A percentile compares a stretch with the other conserved stretches of the same genome.
These are phyloP conservation scores for Ceratobasidium sp. DNA, from an alignment of 1,284 basidiomycete species.

Conservation along the genomic window DNA sequence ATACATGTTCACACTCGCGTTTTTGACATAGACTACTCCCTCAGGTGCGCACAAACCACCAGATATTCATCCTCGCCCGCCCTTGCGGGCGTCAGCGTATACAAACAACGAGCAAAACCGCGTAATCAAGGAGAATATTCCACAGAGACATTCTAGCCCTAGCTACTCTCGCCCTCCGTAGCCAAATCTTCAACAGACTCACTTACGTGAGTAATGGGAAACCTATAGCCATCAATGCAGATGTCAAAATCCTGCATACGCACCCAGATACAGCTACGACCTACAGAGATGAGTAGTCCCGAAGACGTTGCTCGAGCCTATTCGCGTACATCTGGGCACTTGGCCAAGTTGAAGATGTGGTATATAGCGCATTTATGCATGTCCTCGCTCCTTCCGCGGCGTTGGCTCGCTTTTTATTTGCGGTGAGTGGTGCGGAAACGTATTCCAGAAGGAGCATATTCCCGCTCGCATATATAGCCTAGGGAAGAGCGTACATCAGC, in stretches of 20 bases:
- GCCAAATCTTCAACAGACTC: too few species aligned
- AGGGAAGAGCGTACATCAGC: conserved; percentile 45
- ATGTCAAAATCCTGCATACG: background rate
- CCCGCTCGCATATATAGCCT: conserved; percentile 3
- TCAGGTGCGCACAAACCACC: too few species aligned
- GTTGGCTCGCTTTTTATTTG: conserved; percentile 17
- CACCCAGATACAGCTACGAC: background rate
- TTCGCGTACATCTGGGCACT: background rate
- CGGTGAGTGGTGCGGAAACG: background rate
- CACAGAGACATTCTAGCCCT: too few species aligned
- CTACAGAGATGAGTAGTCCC: background rate
- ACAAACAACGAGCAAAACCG: too few species aligned
- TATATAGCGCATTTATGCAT: background rate
- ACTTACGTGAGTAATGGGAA: too few species aligned
- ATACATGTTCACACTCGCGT: too few species aligned
- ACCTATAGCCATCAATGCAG: background rate
- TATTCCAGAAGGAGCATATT: conserved; percentile 6
- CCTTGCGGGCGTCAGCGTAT: too few species aligned
- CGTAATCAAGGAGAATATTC: too few species aligned
- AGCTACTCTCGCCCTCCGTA: too few species aligned
- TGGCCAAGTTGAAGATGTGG: conserved; percentile 4
- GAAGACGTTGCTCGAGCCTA: background rate
- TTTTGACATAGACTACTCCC: too few species aligned
- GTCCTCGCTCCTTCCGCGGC: background rate
- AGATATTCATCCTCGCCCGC: too few species aligned